Base-by-base conservation (phyloP, 2,329 filamentous ascomycete species). In the Colletotrichum filicis region DNA sequence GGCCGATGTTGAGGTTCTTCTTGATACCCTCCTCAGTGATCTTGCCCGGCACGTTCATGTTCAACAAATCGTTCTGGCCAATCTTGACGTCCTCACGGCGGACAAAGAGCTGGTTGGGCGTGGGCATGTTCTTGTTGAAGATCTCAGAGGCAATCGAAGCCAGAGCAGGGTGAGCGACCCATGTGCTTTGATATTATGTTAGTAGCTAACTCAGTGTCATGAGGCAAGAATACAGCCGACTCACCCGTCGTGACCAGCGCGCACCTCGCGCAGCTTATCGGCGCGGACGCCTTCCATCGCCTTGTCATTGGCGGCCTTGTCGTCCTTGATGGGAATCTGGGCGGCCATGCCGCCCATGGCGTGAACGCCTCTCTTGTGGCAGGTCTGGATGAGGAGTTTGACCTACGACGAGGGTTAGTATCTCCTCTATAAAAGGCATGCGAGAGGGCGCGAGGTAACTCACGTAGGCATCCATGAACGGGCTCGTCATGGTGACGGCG, bases 291-390 rank as follows among this genome's bases (percentile, higher is more conserved):
- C 93, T 76, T 95, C 94, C 95, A 98, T 98, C 76, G 96, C 96
- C 82, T 92, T 92, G 79, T 98, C 95, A 85, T 98, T 98, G 81
- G 95, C 96, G 60, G 90, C 91, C 78, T 92, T 91, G 85, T 98
- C 94, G 82, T 97, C 93, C 89, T 98, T 98, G 88, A 98, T 98
- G 75, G 97, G 97, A 80, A 99, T 99, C 85, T 98, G 97, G 52
- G 97, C 97, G 3, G 96, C 96, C 97, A 99, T 98, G 76, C 97
- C 97, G 78, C 97, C 92, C 97, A 98, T 98, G 76, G 97, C 97
- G 84, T 98, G 97, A n/a, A 98, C 97, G 68, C 95, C 95, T 78
- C 97, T 93, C 82, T 92, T 93, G 85, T 99, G 97, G 88, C 97
- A 99, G 70, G 97, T 98, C 90, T 98, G 96, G 86, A 99, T 98